Base-by-base conservation (phyloP, 2,329 filamentous ascomycete species). In the Chaetomium sp. region DNA sequence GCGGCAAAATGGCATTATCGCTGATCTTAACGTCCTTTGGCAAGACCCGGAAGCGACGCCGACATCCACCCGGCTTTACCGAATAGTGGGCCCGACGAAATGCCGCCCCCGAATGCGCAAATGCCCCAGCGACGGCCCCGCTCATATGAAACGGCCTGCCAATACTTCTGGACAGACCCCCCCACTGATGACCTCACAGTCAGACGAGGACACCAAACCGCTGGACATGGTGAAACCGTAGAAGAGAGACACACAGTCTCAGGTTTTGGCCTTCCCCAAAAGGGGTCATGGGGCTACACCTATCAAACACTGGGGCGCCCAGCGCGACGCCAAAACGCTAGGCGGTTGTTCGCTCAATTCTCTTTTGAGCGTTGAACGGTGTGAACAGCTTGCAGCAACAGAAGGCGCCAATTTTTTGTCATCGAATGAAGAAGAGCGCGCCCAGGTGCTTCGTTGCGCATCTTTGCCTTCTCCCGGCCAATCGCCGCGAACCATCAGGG, bases 161-260 rank as follows among this genome's bases (percentile, higher is more conserved):
- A 27, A 40, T 27, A 27, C 19, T 27, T 27, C 19, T 27, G 40
- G 33, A 19, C 19, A 6, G n/a, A n/a, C 34, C 33, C 4, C 45
- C 40, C 52, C 52, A 47, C 52, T 33, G 40, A 54, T 54, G 52
- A 54, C 46, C 34, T 54, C 52, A 54, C 45, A 9, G 52, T 42
- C 34, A 41, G 14, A 49, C 34, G 14, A 38, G 35, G 1, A 40
- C 11, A 12, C 6, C 12, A 38, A n/a, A 42, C 11, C 11, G 40
- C 40, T 42, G 40, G 40, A 14, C 37, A n/a, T 42, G 6, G 10
- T 14, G 40, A 46, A 47, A 56, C 33, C 46, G 19, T 10, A 53
- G 40, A 37, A 14, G 37, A 9, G 37, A 40, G 12, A 40, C 12
- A 40, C 12, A 40, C 9, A 9, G 37, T 40, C 37, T 40, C 37